phyloP scores from a whole-genome alignment of 2,329 filamentous ascomycete species.

The Apiospora sp. region DNA sequence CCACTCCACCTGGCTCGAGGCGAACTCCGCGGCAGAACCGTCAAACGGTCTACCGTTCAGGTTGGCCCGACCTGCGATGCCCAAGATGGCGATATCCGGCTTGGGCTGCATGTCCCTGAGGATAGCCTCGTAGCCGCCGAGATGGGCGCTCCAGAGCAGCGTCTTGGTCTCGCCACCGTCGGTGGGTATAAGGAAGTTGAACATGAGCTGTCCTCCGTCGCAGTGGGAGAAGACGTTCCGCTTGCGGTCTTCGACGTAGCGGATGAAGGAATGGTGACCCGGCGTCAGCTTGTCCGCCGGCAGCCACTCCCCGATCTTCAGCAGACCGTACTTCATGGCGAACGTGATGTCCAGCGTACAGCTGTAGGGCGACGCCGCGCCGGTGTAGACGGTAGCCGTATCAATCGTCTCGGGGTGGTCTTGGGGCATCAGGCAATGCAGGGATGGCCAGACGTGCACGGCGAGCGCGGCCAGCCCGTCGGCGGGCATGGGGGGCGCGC shows the following conservation, averaged over 20 bases:
- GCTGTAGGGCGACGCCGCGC: constrained; percentile 28
- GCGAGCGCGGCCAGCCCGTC: constrained; percentile 27
- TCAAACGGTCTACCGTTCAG: constrained; percentile 25
- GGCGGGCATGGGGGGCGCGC: constrained; percentile 9
- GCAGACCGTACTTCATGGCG: constrained; percentile 34
- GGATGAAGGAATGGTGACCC: constrained; percentile 27
- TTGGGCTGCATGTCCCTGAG: constrained; percentile 33
- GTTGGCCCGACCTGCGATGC: constrained; percentile 36
- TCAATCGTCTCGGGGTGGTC: constrained; percentile 31
- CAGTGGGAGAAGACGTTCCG: constrained; percentile 30
- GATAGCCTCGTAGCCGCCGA: constrained; percentile 35
- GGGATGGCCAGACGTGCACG: constrained; percentile 36
- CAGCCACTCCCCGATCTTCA: constrained; percentile 28
- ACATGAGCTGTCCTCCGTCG: constrained; percentile 39
- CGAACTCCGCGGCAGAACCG: constrained; percentile 22
- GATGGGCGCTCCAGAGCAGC: constrained; percentile 34
- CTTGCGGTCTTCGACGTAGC: constrained; percentile 29
- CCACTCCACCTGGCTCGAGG: constrained; percentile 19
- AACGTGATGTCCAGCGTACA: constrained; percentile 35
- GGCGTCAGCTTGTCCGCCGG: constrained; percentile 27
- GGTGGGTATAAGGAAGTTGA: constrained; percentile 33
- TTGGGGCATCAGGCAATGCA: constrained; percentile 37
- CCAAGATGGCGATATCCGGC: constrained; percentile 33
- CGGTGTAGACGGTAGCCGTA: constrained; percentile 30
- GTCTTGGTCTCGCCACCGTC: constrained; percentile 28